Evolutionary conservation across 495 filamentous ascomycete genomes (phyloP), one percentile per base, ranked within the genome.

Genomic region (Penicillium bovifimosum): DNA sequence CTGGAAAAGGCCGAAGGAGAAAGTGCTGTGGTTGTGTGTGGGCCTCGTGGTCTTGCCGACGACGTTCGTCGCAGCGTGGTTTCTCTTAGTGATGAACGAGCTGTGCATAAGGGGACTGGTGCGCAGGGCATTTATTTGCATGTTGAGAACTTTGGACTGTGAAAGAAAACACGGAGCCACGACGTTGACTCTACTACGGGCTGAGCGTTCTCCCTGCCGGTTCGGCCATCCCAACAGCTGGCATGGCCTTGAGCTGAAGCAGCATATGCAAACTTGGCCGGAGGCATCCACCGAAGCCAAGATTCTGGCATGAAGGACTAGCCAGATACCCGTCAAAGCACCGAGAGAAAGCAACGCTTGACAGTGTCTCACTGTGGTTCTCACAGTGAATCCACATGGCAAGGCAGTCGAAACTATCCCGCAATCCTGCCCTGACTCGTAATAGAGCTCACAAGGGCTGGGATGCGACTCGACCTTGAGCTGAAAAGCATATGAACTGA

Each of bases 31-130:
- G 86, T 88, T 0, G 88, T 88, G 1, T 95, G 91, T 58, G 90
- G 91, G 29, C 87, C 87, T 6, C 69, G 69, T 20, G 83, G 83
- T 0, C 59, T 96, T 47, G 80, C 83, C 4, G 76, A 82, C 27
- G 76, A 79, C 47, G 81, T 87, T 2, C 75, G 89, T 34, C 81
- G 79, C 27, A 82, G 74, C 43, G 86, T 88, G 1, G 87, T 85
- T 0, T 76, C 69, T 13, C 60, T 96, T 41, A 87, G 86, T 54
- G 87, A 96, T 68, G 91, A 96, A 67, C 71, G 91, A 45, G 91
- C 87, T 0, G 86, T 95, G 32, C 89, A 95, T 58, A 96, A 96
- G 61, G 91, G 91, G 8, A 93, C 87, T 0, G 90, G 88, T 2
- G 91, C 90, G 9, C 88, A 93, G 64, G 90, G 91, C 0, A 73